A percentile compares a stretch with the other conserved stretches of the same genome.
phyloP scores from a whole-genome alignment of 1,284 basidiomycete species.

The Boletellus deceptivus region DNA sequence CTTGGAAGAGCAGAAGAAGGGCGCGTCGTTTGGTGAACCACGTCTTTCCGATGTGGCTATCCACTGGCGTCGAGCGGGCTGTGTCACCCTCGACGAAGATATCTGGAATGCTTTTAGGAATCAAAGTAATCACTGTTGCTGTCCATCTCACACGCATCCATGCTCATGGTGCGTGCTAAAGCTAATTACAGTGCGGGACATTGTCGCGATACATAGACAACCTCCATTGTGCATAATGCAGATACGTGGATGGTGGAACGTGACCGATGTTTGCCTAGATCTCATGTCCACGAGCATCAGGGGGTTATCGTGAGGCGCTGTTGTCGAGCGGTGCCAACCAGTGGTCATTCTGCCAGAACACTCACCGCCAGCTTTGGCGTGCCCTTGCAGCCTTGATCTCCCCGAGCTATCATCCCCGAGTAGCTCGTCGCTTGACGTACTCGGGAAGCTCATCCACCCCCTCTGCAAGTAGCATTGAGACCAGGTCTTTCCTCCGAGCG shows the following conservation, averaged over 20 bases:
- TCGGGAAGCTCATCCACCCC: too few relatives aligned
- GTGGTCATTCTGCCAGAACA: not conserved
- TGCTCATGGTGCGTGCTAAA: slow-evolving; percentile 8
- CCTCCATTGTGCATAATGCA: slow-evolving; percentile 24
- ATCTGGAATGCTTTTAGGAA: slow-evolving; percentile 6
- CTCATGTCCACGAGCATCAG: not conserved
- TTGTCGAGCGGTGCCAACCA: not conserved
- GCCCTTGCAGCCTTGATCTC: not conserved
- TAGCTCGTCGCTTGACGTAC: too few relatives aligned
- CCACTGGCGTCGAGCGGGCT: not conserved
- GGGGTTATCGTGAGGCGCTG: not conserved
- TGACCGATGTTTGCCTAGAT: not conserved
- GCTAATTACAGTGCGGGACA: slow-evolving; percentile 16
- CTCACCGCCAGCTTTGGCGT: not conserved
- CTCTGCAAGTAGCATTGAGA: too few relatives aligned
- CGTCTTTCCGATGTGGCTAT: not conserved
- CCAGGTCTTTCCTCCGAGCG: too few relatives aligned
- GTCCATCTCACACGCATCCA: slow-evolving; percentile 5
- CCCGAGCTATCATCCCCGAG: too few relatives aligned
- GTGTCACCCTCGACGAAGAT: not conserved
- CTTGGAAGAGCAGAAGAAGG: slow-evolving; percentile 35
- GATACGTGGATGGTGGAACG: too few relatives aligned
- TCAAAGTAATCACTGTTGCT: slow-evolving; percentile 17
- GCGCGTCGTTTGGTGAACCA: slow-evolving; percentile 29
- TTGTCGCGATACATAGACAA: slow-evolving; percentile 13